phyloP scores from a whole-genome alignment of 73 alveolate genomes.

The Symbiodinium pilosum region DNA sequence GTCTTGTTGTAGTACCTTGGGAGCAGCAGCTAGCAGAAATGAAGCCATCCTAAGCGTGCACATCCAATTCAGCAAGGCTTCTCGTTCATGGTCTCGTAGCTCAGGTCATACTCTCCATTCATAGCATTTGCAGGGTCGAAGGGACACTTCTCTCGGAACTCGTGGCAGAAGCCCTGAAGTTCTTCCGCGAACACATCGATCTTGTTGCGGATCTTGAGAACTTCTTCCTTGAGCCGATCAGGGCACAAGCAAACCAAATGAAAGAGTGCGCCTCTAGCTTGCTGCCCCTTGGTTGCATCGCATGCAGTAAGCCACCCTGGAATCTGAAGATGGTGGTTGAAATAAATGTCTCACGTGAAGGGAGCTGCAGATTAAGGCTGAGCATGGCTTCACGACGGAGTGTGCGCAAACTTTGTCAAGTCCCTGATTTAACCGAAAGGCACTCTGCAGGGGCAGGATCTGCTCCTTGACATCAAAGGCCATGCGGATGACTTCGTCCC shows the following conservation, averaged over 20 bases:
- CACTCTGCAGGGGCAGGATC: constrained; percentile 98
- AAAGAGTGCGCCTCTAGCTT: too few relatives aligned
- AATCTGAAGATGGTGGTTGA: too few relatives aligned
- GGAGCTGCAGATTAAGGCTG: too few relatives aligned
- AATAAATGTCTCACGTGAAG: too few relatives aligned
- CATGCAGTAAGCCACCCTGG: too few relatives aligned
- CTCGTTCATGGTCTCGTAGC: constrained; percentile 89
- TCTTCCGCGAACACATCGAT: constrained; percentile 86
- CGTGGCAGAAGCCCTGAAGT: constrained; percentile 83
- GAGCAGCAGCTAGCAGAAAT: too few relatives aligned
- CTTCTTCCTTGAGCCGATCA: constrained; percentile 55
- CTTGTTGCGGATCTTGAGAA: constrained; percentile 90
- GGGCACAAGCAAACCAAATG: neutral
- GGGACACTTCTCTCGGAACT: constrained; percentile 87
- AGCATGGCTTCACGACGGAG: too few relatives aligned
- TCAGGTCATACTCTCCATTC: constrained; percentile 52
- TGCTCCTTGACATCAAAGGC: constrained; percentile 99
- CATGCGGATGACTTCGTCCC: constrained; percentile 98
- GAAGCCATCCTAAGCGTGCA: too few relatives aligned
- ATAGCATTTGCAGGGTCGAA: constrained; percentile 50
- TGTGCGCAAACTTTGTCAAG: too few relatives aligned
- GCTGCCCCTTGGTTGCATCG: too few relatives aligned
- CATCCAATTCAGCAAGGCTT: too few relatives aligned
- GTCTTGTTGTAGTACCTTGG: constrained; percentile 83
- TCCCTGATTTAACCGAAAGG: neutral